These are phyloP conservation scores for Astrothelium macrocarpum DNA, from an alignment of 495 filamentous ascomycete species.

Conservation along the genomic window DNA sequence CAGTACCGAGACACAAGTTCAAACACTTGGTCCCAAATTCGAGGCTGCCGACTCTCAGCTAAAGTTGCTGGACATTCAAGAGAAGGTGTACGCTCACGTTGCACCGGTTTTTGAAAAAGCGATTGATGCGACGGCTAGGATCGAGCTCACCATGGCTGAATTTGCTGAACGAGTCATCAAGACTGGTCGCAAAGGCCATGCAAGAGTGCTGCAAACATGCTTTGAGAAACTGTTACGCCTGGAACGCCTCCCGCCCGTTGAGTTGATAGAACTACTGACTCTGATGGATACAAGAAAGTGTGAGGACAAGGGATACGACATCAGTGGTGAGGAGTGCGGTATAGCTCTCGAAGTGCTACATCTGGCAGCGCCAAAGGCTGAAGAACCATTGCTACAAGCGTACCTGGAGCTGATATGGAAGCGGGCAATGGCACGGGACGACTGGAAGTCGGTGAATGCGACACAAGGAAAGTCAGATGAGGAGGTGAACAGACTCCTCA, in stretches of 20 bases:
- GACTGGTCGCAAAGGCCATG: constrained; percentile 47
- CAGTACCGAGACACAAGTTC: constrained; percentile 11
- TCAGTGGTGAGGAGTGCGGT: constrained; percentile 45
- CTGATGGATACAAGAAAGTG: constrained; percentile 42
- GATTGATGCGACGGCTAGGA: constrained; percentile 66
- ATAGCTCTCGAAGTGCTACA: constrained; percentile 57
- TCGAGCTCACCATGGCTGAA: constrained; percentile 61
- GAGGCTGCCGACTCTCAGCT: constrained; percentile 47
- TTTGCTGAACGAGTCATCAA: constrained; percentile 47
- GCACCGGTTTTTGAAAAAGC: constrained; percentile 49
- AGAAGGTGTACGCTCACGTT: constrained; percentile 55
- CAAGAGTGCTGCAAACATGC: constrained; percentile 52
- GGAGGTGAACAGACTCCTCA: constrained; percentile 36
- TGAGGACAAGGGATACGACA: constrained; percentile 24
- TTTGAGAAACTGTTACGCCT: constrained; percentile 58
- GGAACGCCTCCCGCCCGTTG: constrained; percentile 53
- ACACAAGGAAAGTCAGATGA: constrained; percentile 44
- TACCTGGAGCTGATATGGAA: constrained; percentile 69
- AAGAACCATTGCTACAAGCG: constrained; percentile 35
- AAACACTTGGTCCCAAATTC: constrained; percentile 6
- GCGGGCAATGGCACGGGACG: constrained; percentile 65
- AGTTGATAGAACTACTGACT: constrained; percentile 74
- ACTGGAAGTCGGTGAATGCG: constrained; percentile 57
- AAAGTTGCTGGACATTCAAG: constrained; percentile 61
- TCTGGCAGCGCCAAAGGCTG: constrained; percentile 39